Base-by-base conservation (phyloP, 371 early-diverging fungal genomes). In the Saksenaea vasiformis region DNA sequence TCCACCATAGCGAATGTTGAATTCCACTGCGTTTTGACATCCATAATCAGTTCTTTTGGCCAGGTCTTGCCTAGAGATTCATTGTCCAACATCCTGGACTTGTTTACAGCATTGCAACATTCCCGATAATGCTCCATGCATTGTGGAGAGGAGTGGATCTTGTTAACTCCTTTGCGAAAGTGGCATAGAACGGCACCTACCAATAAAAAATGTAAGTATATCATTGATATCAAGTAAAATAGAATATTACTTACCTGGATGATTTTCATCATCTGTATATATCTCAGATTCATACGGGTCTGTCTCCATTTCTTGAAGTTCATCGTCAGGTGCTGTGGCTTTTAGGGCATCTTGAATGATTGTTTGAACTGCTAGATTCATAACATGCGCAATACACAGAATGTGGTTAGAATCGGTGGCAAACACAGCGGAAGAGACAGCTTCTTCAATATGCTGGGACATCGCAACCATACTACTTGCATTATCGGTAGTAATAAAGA, bases 401-500 rank as follows among this genome's bases (percentile, higher is more conserved):
- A 65, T 41, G 60, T 68, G 68, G 24, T 60, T 54, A 4, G 7
- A 7, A 11, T 13, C 13, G 14, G 41, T 14, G 17, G 7, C 2
- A 14, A 41, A 41, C 5, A 41, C 17, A 11, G 7, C 5, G 4
- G 7, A 0, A 41, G 11, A 0, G 13, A 41, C 11, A 4, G 11
- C 28, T 22, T 62, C 7, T 24, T 71, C 59, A n/a, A 60, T 3
- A 5, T 61, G 41, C 15, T 35, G 24, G 31, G 58, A 57, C 64
- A 73, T 67, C 22, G 54, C 67, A 14, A 28, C 8, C 63, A 73
- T 65, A 38, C 63, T 69, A 26, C 60, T 62, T 31, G 65, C 73
- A 38, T 73, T 73, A 43, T 69, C 68, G 13, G 62, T 66, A 11
- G 74, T 70, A 17, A 74, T 66, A 14, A 62, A 62, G 26, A 67